These are phyloP conservation scores for Gnomoniopsis sp. DNA, from an alignment of 2,329 filamentous ascomycete genomes.

Conservation along the genomic window DNA sequence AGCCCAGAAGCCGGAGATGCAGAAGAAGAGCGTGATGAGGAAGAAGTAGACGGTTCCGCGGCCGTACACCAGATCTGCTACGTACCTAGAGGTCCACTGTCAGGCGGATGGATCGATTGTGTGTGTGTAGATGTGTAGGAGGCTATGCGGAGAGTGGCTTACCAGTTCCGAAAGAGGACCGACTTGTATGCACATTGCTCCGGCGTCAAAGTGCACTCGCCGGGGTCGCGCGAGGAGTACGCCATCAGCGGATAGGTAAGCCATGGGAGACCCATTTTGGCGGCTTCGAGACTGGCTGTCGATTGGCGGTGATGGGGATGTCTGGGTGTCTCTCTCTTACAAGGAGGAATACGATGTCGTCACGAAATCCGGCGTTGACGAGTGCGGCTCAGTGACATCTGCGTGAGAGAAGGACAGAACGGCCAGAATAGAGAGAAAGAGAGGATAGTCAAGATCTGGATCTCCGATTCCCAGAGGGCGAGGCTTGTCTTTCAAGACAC, in stretches of 20 bases:
- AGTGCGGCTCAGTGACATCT: too few relatives aligned
- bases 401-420: neutral
- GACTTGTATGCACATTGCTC: conserved; percentile 3
- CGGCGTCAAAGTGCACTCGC: conserved; percentile 3
- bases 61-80: conserved; percentile 14
- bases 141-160: neutral
- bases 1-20: conserved; percentile 1
- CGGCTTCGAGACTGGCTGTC: neutral
- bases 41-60: conserved; percentile 15
- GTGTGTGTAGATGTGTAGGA: neutral
- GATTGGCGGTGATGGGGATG: neutral
- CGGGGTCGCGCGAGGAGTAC: conserved; percentile 1
- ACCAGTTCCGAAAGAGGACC: neutral
- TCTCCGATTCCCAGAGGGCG: too few relatives aligned
- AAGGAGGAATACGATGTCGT: neutral
- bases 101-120: neutral
- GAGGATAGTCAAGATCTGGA: too few relatives aligned
- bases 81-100: neutral
- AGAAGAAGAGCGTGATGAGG: conserved; percentile 7
- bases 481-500: too few relatives aligned
- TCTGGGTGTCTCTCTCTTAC: neutral
- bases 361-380: neutral
- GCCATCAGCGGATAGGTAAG: conserved; percentile 2
- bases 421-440: neutral
- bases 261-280: conserved; percentile 6